Percentiles rank a stretch among this genome's conserved stretches.
Evolutionary conservation across 768 basidiomycete species (phyloP).

Genomic region (Amanita jacksonii): DNA sequence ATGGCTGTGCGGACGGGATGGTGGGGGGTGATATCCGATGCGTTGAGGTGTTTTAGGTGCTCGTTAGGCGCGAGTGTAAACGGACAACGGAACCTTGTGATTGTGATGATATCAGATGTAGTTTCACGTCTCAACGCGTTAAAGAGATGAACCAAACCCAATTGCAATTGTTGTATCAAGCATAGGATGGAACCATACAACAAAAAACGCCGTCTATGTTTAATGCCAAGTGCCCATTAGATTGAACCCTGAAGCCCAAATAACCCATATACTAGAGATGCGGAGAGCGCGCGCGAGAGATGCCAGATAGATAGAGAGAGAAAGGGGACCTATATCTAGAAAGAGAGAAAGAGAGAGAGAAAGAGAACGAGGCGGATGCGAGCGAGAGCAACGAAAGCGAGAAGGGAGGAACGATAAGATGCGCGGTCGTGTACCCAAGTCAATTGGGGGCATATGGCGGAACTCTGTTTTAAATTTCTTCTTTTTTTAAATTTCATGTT

Average conservation of each 20-base stretch:
- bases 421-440: background rate
- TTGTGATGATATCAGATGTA: no score
- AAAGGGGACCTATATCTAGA: background rate
- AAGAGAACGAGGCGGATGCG: conserved; percentile 13
- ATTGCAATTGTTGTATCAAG: conserved; percentile 5
- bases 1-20: no score
- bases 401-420: conserved; percentile 10
- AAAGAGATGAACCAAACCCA: background rate
- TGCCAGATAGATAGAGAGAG: conserved; percentile 3
- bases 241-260: conserved; percentile 12
- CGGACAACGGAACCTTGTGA: no score
- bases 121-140: no score
- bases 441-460: background rate
- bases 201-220: conserved; percentile 13
- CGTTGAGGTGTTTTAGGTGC: no score
- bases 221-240: conserved; percentile 18
- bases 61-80: no score
- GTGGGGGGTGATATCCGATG: no score
- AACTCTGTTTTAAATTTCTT: background rate
- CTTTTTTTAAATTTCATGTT: conserved; percentile 12
- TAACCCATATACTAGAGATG: conserved; percentile 14
- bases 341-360: background rate
- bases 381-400: conserved; percentile 15
- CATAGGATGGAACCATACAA: background rate
- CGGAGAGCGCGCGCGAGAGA: conserved; percentile 8